These are phyloP conservation scores for Pogostemon cablin DNA, from an alignment of 257 asterid genomes.

Conservation along the genomic window DNA sequence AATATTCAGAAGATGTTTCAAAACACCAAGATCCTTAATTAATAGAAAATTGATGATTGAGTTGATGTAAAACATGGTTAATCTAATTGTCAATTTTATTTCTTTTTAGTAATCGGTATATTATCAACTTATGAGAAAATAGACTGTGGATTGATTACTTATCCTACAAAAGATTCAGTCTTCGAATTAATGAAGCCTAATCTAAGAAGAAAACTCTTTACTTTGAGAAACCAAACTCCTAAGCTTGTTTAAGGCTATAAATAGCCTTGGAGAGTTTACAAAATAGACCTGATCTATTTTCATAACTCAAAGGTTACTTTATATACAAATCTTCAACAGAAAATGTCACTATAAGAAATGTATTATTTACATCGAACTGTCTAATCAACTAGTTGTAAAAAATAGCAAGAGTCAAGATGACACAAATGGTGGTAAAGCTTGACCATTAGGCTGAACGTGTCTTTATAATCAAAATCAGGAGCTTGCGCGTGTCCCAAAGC, in stretches of 20 bases:
- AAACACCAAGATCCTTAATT: neutral
- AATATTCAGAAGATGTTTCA: neutral
- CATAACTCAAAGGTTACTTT: neutral
- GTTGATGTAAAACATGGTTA: neutral
- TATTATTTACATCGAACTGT: neutral
- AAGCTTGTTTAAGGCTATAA: neutral
- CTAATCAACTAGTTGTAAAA: neutral
- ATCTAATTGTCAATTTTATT: too few species aligned
- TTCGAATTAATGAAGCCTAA: neutral
- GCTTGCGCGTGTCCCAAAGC: neutral
- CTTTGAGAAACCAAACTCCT: neutral
- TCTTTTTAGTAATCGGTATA: neutral
- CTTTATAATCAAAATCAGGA: neutral
- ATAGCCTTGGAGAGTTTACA: neutral
- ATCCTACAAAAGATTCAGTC: too few species aligned
- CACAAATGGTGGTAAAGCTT: neutral
- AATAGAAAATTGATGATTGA: neutral
- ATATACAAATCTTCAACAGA: neutral
- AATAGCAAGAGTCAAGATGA: neutral
- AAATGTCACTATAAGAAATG: neutral
- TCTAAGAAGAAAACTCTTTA: neutral
- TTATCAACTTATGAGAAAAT: neutral
- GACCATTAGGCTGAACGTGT: neutral
- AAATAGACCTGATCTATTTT: neutral
- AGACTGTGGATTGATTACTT: neutral